A percentile compares a stretch with the other conserved stretches of the same genome.
Conservation (phyloP, 805 yeast genomes). For the Metschnikowia hibisci region DNA sequence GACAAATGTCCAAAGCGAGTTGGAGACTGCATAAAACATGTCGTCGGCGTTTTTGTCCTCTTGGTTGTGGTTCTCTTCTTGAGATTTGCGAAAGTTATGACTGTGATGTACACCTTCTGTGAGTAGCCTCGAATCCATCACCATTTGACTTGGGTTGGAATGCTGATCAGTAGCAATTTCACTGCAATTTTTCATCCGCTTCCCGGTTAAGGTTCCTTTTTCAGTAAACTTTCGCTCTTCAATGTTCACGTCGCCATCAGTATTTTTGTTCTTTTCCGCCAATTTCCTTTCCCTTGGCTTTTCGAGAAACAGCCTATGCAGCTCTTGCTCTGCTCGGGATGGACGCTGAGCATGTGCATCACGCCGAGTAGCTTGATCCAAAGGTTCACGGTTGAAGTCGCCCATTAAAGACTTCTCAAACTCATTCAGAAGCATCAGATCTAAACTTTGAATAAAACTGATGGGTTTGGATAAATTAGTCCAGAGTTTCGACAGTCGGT, state of each 20-base stretch:
- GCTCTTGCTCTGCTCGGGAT: neutral
- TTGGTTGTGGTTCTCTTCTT: neutral
- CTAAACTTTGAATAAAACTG: conserved; percentile 62
- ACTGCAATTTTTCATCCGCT: neutral
- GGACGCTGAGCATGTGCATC: neutral
- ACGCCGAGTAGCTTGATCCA: neutral
- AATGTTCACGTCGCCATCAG: too few relatives aligned
- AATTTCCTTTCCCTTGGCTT: too few relatives aligned
- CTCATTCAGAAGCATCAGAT: conserved; percentile 61
- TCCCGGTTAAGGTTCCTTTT: neutral
- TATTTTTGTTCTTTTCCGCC: too few relatives aligned
- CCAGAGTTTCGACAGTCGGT: conserved; percentile 15
- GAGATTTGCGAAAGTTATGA: neutral
- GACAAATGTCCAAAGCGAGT: conserved; percentile 42
- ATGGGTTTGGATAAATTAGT: conserved; percentile 49
- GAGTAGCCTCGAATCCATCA: neutral
- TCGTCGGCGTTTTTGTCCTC: conserved; percentile 22
- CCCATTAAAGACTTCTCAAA: conserved; percentile 37
- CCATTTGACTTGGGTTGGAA: neutral
- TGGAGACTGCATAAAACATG: conserved; percentile 39
- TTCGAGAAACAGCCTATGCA: too few relatives aligned
- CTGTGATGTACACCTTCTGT: too few relatives aligned
- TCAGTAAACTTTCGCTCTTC: too few relatives aligned
- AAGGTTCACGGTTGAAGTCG: neutral
- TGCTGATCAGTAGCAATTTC: neutral